Base-by-base conservation (phyloP, 192 early-diverging fungal species). In the Backusella luteola region DNA sequence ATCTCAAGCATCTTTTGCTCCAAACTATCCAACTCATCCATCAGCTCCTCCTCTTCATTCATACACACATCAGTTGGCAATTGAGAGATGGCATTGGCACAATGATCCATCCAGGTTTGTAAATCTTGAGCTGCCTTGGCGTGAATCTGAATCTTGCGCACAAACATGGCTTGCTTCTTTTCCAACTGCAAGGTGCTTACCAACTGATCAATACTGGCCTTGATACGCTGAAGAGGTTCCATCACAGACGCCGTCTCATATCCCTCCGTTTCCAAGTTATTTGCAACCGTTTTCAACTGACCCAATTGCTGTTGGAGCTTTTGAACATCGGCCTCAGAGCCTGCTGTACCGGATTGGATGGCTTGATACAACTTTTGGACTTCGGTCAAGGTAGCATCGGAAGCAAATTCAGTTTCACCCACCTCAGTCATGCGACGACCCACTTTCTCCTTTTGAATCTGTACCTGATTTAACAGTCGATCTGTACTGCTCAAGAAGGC, bases 71-170 rank as follows among this genome's bases (percentile, higher is more conserved):
- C 80, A 0, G 73, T 69, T 32, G 72, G 63, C 14, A 77, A 34
- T n/a, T 81, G 38, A n/a, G 34, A 29, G 2, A 81, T 44, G 15
- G 82, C 77, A 6, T 69, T 26, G 5, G 68, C 70, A 19, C 78
- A 79, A 17, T 78, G 74, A 56, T 52, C 35, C 26, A 83, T 71
- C 82, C 82, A 83, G 1, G 21, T 73, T 2, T 49, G 32, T 34
- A 83, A 66, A 29, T 83, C 78, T 3, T 66, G 41, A 4, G 78
- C 76, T 4, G 78, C 73, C 74, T 83, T 83, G 19, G 69, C 75
- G 29, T 79, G 78, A 3, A 35, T 73, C 23, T 76, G 67, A 14
- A 79, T 67, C 8, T 83, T 76, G 5, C 78, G 49, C 6, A 80
- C 38, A 38, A 77, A 77, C 8, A 41, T 68, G 6, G 73, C 41